phyloP scores from a whole-genome alignment of 2,329 filamentous ascomycete species.

The Aureobasidium uvarum region DNA sequence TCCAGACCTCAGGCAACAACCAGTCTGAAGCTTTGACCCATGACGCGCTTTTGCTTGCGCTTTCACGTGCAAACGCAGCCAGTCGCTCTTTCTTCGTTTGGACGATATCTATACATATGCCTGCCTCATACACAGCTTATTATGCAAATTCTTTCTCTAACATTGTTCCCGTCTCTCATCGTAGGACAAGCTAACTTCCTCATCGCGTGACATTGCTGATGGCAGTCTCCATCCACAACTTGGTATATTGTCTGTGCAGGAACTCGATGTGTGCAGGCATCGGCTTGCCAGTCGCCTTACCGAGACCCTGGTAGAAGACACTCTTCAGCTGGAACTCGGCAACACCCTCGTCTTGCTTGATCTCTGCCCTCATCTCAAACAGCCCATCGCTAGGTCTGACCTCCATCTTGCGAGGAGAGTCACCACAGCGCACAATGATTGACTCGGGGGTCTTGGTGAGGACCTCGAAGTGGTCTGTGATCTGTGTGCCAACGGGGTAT shows the following conservation, averaged over 20 bases:
- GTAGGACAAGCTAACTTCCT: background rate
- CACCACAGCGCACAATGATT: constrained; percentile 65
- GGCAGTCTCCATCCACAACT: constrained; percentile 57
- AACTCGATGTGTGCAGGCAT: constrained; percentile 52
- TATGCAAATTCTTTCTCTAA: background rate
- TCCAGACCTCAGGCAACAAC: constrained; percentile 6
- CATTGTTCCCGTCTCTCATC: background rate
- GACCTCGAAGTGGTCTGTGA: constrained; percentile 72
- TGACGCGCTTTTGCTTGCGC: constrained; percentile 17
- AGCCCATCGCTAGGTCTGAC: constrained; percentile 63
- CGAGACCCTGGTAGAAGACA: constrained; percentile 58
- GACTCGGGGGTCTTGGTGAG: constrained; percentile 60
- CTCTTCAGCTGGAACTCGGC: constrained; percentile 66
- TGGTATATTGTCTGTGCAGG: constrained; percentile 56
- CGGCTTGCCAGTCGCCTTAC: constrained; percentile 44
- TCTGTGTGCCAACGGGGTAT: constrained; percentile 62
- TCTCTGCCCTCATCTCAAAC: constrained; percentile 61
- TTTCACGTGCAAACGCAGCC: constrained; percentile 7
- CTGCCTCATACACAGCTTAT: too few species aligned
- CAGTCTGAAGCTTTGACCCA: constrained; percentile 3
- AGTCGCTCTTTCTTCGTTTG: background rate
- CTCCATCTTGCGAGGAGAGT: constrained; percentile 58
- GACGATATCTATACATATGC: background rate
- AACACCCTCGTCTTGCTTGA: constrained; percentile 59
- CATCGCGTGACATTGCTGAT: constrained; percentile 41